A percentile compares a stretch with the other conserved stretches of the same genome.
These are phyloP conservation scores for Fusarium longipes DNA, from an alignment of 2,329 filamentous ascomycete genomes.

Conservation along the genomic window DNA sequence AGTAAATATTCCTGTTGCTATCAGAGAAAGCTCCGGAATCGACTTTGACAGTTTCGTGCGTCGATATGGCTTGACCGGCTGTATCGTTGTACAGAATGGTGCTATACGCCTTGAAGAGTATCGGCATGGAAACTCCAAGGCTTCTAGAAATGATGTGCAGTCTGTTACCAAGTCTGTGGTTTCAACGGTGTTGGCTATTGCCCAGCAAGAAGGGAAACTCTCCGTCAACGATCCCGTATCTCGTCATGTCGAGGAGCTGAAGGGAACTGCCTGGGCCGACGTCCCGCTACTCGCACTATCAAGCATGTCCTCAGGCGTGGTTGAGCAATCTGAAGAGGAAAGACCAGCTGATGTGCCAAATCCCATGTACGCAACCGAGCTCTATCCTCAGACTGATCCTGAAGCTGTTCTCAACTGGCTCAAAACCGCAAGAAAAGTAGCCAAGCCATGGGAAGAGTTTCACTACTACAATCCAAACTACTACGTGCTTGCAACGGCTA, in stretches of 20 bases:
- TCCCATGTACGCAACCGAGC: constrained; percentile 35
- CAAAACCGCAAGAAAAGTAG: constrained; percentile 26
- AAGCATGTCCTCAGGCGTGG: constrained; percentile 33
- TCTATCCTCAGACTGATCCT: constrained; percentile 26
- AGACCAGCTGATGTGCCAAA: constrained; percentile 25
- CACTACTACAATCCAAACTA: constrained; percentile 40
- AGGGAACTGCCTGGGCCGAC: constrained; percentile 27
- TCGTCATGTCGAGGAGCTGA: constrained; percentile 23
- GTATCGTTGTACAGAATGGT: constrained; percentile 20
- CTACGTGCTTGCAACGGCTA: constrained; percentile 26
- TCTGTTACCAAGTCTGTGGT: constrained; percentile 33
- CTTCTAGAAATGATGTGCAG: constrained; percentile 29
- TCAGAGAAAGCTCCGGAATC: neutral
- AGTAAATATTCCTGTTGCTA: neutral
- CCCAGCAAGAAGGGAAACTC: constrained; percentile 25
- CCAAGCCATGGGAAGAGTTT: constrained; percentile 38
- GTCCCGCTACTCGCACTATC: constrained; percentile 30
- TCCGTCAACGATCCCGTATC: constrained; percentile 29
- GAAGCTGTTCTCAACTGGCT: constrained; percentile 30
- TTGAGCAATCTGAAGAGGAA: constrained; percentile 29
- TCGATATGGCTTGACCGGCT: constrained; percentile 28
- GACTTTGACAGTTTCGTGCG: constrained; percentile 23
- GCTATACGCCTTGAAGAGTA: constrained; percentile 27
- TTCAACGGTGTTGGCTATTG: constrained; percentile 24
- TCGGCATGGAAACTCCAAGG: constrained; percentile 28